phyloP scores from a whole-genome alignment of 2,329 filamentous ascomycete genomes.

The Emmonsiellopsis sp. region DNA sequence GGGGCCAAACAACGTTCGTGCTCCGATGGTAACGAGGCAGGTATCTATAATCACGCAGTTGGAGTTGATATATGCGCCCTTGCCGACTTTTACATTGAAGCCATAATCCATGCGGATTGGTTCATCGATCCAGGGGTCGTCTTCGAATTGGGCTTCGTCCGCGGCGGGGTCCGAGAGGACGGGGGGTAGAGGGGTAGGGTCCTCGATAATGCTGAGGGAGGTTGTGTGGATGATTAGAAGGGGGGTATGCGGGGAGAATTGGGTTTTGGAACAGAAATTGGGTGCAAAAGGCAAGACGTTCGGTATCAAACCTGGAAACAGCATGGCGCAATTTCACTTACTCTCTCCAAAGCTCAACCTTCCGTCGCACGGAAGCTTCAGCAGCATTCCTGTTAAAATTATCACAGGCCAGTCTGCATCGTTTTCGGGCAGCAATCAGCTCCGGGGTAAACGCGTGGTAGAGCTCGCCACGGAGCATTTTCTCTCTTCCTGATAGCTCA shows the following conservation, averaged over 20 bases:
- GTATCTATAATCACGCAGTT: constrained; percentile 71
- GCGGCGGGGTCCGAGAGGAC: constrained; percentile 46
- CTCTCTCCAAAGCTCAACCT: constrained; percentile 63
- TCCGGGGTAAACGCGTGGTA: constrained; percentile 66
- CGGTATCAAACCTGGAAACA: background rate
- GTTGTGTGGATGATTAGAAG: constrained; percentile 1
- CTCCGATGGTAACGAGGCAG: constrained; percentile 62
- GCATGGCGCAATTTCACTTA: constrained; percentile 37
- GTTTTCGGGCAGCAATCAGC: constrained; percentile 52
- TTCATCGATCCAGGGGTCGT: constrained; percentile 59
- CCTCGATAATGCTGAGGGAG: constrained; percentile 48
- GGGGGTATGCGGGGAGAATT: background rate
- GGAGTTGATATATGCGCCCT: constrained; percentile 65
- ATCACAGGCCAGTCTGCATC: constrained; percentile 52
- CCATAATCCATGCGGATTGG: constrained; percentile 71
- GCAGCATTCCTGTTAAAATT: constrained; percentile 56
- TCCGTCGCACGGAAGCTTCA: constrained; percentile 46
- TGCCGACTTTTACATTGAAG: constrained; percentile 60
- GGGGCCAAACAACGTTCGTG: constrained; percentile 68
- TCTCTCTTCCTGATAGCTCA: constrained; percentile 21
- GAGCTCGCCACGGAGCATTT: constrained; percentile 59
- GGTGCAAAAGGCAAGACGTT: background rate
- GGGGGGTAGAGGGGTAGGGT: constrained; percentile 55
- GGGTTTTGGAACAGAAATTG: background rate
- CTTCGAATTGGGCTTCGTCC: constrained; percentile 55